Conservation (phyloP, 2,329 filamentous ascomycete species). For the Bretziella fagacearum region DNA sequence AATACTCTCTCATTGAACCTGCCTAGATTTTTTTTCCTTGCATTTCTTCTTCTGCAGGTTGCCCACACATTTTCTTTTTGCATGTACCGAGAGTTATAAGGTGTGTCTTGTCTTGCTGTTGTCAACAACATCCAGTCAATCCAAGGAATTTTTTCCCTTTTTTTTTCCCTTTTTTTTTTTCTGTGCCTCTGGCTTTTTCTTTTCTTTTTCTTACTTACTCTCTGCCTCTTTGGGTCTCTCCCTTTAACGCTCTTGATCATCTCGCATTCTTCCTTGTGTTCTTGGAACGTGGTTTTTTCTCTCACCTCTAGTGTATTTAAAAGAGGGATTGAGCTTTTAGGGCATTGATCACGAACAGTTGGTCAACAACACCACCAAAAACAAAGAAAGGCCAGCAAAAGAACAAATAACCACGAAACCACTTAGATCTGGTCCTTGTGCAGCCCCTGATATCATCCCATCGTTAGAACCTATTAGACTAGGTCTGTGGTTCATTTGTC, state of each 20-base stretch:
- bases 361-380: too few species aligned
- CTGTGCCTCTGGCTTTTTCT: not conserved
- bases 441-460: too few species aligned
- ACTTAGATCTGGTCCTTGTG: too few species aligned
- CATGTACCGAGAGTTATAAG: not conserved
- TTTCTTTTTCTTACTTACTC: not conserved
- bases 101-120: not conserved
- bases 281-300: not conserved
- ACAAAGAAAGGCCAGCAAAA: too few species aligned
- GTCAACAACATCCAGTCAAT: not conserved
- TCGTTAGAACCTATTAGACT: too few species aligned
- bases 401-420: too few species aligned
- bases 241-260: not conserved
- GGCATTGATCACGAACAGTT: too few species aligned
- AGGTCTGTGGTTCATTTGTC: too few species aligned
- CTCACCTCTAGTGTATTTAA: not conserved
- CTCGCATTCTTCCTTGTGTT: not conserved
- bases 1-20: too few species aligned
- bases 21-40: too few species aligned
- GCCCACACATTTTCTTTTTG: too few species aligned
- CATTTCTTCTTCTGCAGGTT: too few species aligned
- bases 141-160: not conserved
- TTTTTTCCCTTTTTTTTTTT: slow-evolving; percentile 2
- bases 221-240: not conserved
- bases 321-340: not conserved